These are phyloP conservation scores for Solanum sejunctum DNA, from an alignment of 257 asterid species.

Conservation along the genomic window DNA sequence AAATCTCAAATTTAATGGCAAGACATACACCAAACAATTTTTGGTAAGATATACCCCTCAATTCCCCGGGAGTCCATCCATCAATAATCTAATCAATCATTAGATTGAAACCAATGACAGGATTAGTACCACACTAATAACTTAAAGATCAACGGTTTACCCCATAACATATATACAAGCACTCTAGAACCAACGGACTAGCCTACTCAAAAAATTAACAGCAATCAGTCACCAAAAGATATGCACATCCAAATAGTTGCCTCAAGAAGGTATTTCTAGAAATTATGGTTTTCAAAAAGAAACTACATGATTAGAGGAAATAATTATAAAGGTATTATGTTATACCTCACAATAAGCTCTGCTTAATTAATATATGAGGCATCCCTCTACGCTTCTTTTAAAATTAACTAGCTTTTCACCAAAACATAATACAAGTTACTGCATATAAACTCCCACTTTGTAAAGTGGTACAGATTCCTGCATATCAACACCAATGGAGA, in stretches of 20 bases:
- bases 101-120: neutral
- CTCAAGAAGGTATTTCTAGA: neutral
- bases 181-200: neutral
- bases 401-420: neutral
- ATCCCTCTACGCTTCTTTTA: neutral
- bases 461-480: neutral
- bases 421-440: neutral
- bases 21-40: neutral
- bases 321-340: neutral
- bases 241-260: neutral
- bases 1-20: neutral
- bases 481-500: neutral
- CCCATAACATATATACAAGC: neutral
- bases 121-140: neutral
- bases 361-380: neutral
- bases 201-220: neutral
- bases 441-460: neutral
- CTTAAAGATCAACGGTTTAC: neutral
- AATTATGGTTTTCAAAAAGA: neutral
- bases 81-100: neutral
- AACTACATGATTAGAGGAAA: neutral
- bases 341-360: neutral
- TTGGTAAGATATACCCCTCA: neutral
- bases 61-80: neutral
- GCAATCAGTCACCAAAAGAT: neutral